A percentile compares a stretch with the other conserved stretches of the same genome.
Evolutionary conservation across 805 yeast genomes (phyloP).

Genomic region (Ogataea philodendri): DNA sequence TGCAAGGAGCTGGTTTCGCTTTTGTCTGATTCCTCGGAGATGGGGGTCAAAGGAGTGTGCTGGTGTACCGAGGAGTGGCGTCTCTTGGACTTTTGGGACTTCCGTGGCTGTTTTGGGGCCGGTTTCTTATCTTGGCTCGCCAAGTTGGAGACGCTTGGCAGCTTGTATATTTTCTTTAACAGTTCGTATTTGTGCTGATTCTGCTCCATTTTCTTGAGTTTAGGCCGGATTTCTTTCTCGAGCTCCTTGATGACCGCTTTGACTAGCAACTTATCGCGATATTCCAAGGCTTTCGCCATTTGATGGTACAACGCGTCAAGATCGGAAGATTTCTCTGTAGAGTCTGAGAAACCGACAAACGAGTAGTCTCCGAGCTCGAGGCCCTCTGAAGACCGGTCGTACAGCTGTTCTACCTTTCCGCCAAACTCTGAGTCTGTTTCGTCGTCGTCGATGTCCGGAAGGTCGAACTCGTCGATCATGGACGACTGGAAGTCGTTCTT

Average conservation of each 20-base stretch:
- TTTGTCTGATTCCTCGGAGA: constrained; percentile 9
- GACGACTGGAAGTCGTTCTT: constrained; percentile 14
- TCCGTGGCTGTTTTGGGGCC: neutral
- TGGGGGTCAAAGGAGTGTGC: constrained; percentile 7
- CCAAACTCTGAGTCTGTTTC: constrained; percentile 18
- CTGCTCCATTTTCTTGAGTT: constrained; percentile 19
- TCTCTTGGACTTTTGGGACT: constrained; percentile 1
- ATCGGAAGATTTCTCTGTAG: constrained; percentile 1
- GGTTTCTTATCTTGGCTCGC: constrained; percentile 12
- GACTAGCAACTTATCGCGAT: constrained; percentile 23
- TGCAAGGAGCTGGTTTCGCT: neutral
- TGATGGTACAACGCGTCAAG: constrained; percentile 14
- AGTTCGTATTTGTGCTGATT: constrained; percentile 27
- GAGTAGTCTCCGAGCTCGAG: constrained; percentile 14
- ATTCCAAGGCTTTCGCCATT: constrained; percentile 16
- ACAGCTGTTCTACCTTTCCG: constrained; percentile 18
- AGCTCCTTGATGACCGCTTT: constrained; percentile 22
- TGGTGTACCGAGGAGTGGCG: constrained; percentile 3
- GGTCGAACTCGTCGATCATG: constrained; percentile 18
- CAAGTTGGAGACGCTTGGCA: constrained; percentile 30
- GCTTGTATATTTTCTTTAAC: constrained; percentile 24
- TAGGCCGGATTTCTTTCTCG: constrained; percentile 26
- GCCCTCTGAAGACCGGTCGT: constrained; percentile 20
- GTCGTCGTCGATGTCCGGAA: constrained; percentile 12
- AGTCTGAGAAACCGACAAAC: constrained; percentile 15